Percentiles rank a stretch among this genome's conserved stretches.
Conservation (phyloP, 129 eudicot species). For the Sambucus nigra region DNA sequence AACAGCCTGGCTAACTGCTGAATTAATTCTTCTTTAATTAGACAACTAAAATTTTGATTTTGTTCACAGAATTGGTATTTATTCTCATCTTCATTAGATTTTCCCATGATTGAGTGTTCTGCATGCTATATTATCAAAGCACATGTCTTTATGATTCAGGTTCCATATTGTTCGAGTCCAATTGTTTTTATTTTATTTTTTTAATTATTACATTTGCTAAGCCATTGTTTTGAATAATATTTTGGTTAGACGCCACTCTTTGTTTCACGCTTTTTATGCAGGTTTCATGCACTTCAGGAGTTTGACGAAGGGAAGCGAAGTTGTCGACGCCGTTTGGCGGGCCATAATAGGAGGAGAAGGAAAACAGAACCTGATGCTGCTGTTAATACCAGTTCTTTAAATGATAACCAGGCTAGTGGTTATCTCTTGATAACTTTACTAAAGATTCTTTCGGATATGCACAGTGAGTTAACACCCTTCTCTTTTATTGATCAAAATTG, state of each 20-base stretch:
- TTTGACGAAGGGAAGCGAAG: conserved; percentile 32
- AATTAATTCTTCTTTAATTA: no score
- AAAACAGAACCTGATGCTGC: conserved; percentile 22
- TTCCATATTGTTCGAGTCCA: not conserved
- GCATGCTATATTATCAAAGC: not conserved
- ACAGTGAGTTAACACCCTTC: conserved; percentile 7
- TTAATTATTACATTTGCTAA: not conserved
- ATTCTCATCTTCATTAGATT: not conserved
- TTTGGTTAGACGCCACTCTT: not conserved
- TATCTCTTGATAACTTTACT: conserved; percentile 16
- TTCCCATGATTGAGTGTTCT: no score
- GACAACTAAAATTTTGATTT: not conserved
- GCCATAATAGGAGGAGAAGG: conserved; percentile 30
- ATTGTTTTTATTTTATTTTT: not conserved
- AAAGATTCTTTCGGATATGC: conserved; percentile 24
- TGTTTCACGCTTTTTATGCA: not conserved
- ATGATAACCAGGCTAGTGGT: conserved; percentile 18
- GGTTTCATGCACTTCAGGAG: conserved; percentile 28
- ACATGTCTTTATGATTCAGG: not conserved
- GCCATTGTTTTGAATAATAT: not conserved
- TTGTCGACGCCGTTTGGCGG: conserved; percentile 29
- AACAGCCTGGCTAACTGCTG: no score
- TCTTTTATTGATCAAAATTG: no score
- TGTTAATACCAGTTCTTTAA: conserved; percentile 5
- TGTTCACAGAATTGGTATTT: not conserved